Base-by-base conservation (phyloP, 1,284 basidiomycete genomes). In the Anthracocystis panici-leucophaei region DNA sequence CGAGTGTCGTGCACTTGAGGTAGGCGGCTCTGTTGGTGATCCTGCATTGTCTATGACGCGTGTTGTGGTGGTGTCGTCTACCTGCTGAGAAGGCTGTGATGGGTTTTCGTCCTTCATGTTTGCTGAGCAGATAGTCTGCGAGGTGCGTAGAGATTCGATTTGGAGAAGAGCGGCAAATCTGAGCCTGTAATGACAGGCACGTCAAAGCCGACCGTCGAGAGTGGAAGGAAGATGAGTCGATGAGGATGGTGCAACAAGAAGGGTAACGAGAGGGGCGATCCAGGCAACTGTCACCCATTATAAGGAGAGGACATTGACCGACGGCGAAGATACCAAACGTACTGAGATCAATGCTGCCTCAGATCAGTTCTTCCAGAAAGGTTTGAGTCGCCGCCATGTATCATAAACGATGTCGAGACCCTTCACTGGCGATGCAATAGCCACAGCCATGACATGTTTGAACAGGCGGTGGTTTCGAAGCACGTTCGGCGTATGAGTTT, bases 41-140 rank as follows among this genome's bases (percentile, higher is more conserved):
- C 31, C 38, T 9, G 56, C 3, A 23, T 14, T 21, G 33, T 35
- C 31, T 3, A 18, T 7, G 16, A 5, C 41, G 5, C 27, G 33
- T 3, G 33, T 10, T 9, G 54, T n/a, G 21, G 7, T 31, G 20
- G 27, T 5, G 8, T 48, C 31, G 18, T 35, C 35, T 18, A 41
- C 12, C 25, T 44, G 29, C 40, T 41, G n/a, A 16, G 33, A 1
- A 2, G 57, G 41, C 44, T 25, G 45, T 1, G 53, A 44, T 21
- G 64, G 49, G 20, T 41, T 21, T 14, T 66, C 45, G 46, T 66
- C 53, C 35, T 52, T 52, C 65, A 67, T 67, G 5, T 20, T 56
- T 45, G 38, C 41, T 8, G n/a, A 14, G 14, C 9, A 14, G 21
- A 5, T 4, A 21, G 20, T 38, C 27, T 2, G 31, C 45, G 31